These are phyloP conservation scores for Phytopythium cucurbitacearum DNA, from an alignment of 352 stramenopile species.

Conservation along the genomic window DNA sequence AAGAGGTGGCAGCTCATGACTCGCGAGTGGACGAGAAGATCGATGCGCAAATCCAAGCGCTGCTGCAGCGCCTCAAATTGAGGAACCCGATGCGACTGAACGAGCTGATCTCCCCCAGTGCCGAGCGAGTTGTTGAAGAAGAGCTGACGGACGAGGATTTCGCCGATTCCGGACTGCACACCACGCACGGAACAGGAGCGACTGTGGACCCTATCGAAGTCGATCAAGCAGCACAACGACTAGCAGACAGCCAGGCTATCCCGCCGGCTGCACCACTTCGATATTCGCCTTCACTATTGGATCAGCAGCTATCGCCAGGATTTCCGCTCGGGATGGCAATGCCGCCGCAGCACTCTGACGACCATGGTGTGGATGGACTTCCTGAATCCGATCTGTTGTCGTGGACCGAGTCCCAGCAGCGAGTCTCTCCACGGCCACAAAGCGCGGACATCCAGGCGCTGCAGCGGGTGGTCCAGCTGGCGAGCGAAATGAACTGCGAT, in stretches of 20 bases:
- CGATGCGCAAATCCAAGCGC: slow-evolving; percentile 44
- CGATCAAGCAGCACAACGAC: slow-evolving; percentile 17
- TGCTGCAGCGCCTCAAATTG: slow-evolving; percentile 51
- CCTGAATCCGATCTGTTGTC: slow-evolving; percentile 37
- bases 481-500: slow-evolving; percentile 64
- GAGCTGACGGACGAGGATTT: slow-evolving; percentile 64
- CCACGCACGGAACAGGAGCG: slow-evolving; percentile 32
- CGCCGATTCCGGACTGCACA: slow-evolving; percentile 51
- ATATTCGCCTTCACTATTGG: too few species aligned
- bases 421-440: not conserved
- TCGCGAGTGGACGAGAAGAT: slow-evolving; percentile 38
- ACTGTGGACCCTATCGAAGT: slow-evolving; percentile 15
- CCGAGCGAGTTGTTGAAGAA: slow-evolving; percentile 48
- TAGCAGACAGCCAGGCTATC: slow-evolving; percentile 14
- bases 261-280: slow-evolving; percentile 2
- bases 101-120: slow-evolving; percentile 42
- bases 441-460: slow-evolving; percentile 51
- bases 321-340: not conserved
- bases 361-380: slow-evolving; percentile 2
- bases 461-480: slow-evolving; percentile 57
- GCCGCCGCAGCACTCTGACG: slow-evolving; percentile 11
- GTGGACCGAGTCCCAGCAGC: slow-evolving; percentile 41
- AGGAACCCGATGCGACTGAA: slow-evolving; percentile 36
- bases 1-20: not conserved
- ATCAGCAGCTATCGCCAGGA: not conserved